phyloP scores from a whole-genome alignment of 1,284 basidiomycete genomes.

The Ustilago vetiveriae region DNA sequence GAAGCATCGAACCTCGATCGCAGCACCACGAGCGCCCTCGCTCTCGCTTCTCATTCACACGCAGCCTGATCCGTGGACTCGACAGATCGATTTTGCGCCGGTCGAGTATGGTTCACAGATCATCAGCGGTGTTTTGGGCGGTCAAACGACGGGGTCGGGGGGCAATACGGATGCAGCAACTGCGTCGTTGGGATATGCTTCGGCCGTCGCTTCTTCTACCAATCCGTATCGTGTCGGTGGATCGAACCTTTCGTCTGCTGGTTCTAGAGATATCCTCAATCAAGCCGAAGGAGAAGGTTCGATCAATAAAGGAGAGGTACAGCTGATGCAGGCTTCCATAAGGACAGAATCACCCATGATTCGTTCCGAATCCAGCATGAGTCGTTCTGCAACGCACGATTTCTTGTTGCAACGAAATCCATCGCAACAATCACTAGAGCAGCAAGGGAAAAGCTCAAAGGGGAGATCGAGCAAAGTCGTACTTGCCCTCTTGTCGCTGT shows the following conservation, averaged over 20 bases:
- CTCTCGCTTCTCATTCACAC: constrained; percentile 30
- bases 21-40: constrained; percentile 10
- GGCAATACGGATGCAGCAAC: constrained; percentile 8
- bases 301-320: too few relatives aligned
- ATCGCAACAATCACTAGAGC: too few relatives aligned
- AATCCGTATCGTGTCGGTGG: constrained; percentile 25
- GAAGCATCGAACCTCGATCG: constrained; percentile 1
- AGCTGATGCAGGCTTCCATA: not conserved
- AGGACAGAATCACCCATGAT: not conserved
- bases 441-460: too few relatives aligned
- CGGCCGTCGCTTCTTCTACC: constrained; percentile 22
- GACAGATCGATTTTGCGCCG: constrained; percentile 8
- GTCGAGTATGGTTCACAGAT: constrained; percentile 10
- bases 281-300: too few relatives aligned
- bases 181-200: constrained; percentile 12
- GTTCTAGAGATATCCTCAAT: not conserved
- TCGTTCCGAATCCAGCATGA: not conserved
- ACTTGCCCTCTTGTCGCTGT: not conserved
- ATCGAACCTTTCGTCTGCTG: not conserved
- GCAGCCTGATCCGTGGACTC: constrained; percentile 22
- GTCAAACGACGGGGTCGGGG: constrained; percentile 1
- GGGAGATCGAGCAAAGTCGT: not conserved
- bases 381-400: constrained; percentile 1
- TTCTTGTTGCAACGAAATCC: not conserved
- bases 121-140: not conserved